These are phyloP conservation scores for Triangularia setosa DNA, from an alignment of 2,329 filamentous ascomycete species.

Conservation along the genomic window DNA sequence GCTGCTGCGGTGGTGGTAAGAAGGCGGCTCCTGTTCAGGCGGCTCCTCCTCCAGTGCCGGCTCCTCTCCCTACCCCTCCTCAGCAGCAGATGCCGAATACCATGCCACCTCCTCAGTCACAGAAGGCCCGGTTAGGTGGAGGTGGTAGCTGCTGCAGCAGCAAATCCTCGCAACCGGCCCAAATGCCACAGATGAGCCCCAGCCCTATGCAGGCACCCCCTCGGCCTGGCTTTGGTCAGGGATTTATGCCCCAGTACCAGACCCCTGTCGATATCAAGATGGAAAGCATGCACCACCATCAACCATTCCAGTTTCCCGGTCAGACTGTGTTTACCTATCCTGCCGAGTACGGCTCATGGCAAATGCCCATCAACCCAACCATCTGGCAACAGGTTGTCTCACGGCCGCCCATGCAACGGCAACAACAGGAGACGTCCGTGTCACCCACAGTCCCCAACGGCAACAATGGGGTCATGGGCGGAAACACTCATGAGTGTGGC, in stretches of 20 bases:
- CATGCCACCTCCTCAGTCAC: not conserved
- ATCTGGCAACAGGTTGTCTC: slow-evolving; percentile 46
- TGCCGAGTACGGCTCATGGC: slow-evolving; percentile 50
- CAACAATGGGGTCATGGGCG: slow-evolving; percentile 1
- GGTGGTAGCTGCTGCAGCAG: slow-evolving; percentile 15
- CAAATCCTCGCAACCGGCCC: slow-evolving; percentile 12
- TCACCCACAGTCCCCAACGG: not conserved
- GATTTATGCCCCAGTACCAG: slow-evolving; percentile 35
- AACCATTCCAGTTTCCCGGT: slow-evolving; percentile 35
- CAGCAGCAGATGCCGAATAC: not conserved
- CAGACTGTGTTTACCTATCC: slow-evolving; percentile 47
- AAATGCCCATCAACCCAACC: slow-evolving; percentile 52
- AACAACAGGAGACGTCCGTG: slow-evolving; percentile 10
- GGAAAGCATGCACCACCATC: slow-evolving; percentile 33
- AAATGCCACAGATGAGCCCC: not conserved
- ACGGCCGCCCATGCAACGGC: slow-evolving; percentile 12
- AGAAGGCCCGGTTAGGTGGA: not conserved
- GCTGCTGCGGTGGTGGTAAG: slow-evolving; percentile 35
- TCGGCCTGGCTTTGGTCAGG: slow-evolving; percentile 2
- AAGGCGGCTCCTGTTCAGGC: slow-evolving; percentile 1
- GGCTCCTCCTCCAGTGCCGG: slow-evolving; percentile 2
- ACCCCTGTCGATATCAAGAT: slow-evolving; percentile 35
- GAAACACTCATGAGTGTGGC: slow-evolving; percentile 46
- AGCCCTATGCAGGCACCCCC: slow-evolving; percentile 3
- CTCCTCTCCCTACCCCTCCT: not conserved